Evolutionary conservation across 192 early-diverging fungal genomes (phyloP).

Genomic region (Backusella circina): DNA sequence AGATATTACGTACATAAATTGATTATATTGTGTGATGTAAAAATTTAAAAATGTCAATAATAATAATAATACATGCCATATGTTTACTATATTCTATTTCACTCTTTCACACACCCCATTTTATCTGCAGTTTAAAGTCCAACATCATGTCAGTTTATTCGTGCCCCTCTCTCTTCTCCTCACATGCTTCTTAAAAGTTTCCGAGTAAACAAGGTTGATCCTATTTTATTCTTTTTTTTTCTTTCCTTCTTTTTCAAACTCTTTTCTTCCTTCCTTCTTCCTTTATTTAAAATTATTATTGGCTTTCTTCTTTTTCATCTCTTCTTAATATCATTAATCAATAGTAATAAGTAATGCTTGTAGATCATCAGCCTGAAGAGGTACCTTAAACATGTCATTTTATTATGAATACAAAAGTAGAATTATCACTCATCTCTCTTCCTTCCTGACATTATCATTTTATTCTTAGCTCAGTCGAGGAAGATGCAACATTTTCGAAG

Average conservation of each 20-base stretch:
- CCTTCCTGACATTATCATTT: not conserved
- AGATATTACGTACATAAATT: not conserved
- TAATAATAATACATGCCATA: not conserved
- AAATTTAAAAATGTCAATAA: not conserved
- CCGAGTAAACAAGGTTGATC: conserved; percentile 6
- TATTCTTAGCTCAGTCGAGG: not conserved
- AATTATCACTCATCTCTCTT: not conserved
- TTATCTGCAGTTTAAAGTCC: conserved; percentile 5
- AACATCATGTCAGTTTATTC: not conserved
- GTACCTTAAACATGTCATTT: not conserved
- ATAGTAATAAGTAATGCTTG: not conserved
- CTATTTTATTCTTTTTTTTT: not conserved
- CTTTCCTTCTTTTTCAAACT: not conserved
- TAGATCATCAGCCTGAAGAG: not conserved
- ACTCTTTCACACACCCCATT: not conserved
- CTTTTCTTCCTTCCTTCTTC: not conserved
- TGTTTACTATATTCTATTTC: not conserved
- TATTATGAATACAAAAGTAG: not conserved
- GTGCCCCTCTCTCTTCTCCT: not conserved
- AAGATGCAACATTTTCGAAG: conserved; percentile 4
- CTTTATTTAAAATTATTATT: not conserved
- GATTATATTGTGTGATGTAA: not conserved
- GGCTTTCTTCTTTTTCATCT: not conserved
- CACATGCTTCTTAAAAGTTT: conserved; percentile 12
- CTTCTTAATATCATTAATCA: not conserved